A percentile compares a stretch with the other conserved stretches of the same genome.
These are phyloP conservation scores for Macaranga tanarius DNA, from an alignment of 441 rosid genomes.

Conservation along the genomic window DNA sequence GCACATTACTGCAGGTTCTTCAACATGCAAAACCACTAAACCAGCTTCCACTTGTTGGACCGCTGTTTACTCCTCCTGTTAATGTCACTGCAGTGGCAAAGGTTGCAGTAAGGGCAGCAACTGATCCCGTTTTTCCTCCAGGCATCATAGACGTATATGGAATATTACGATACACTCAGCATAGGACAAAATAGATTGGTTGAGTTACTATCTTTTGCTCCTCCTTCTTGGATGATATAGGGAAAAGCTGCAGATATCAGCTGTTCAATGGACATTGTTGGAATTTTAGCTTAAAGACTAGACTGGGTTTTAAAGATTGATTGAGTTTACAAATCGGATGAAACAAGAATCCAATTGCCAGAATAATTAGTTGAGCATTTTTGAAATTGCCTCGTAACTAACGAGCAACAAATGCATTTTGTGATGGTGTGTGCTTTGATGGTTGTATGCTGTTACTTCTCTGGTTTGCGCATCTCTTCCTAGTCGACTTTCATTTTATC, in stretches of 20 bases:
- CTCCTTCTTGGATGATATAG: no score
- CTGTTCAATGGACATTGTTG: background rate
- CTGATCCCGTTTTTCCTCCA: constrained; percentile 52
- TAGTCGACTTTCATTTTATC: no score
- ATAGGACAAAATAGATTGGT: constrained; percentile 26
- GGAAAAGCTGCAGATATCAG: background rate
- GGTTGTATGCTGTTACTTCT: no score
- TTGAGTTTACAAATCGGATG: background rate
- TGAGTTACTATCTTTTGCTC: background rate
- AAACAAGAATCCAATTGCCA: background rate
- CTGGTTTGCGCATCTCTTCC: no score
- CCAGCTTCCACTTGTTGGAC: constrained; percentile 59
- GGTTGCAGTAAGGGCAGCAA: constrained; percentile 64
- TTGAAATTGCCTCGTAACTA: background rate
- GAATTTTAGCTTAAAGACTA: no score
- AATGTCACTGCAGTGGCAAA: constrained; percentile 60
- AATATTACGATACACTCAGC: constrained; percentile 43
- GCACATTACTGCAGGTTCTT: constrained; percentile 42
- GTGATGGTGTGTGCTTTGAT: no score
- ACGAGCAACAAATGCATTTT: no score
- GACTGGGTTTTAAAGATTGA: background rate
- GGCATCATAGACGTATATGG: constrained; percentile 56
- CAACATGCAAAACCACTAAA: constrained; percentile 52
- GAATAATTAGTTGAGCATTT: background rate
- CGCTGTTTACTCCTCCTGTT: constrained; percentile 67